A percentile compares a stretch with the other conserved stretches of the same genome.
Conservation (phyloP, 768 basidiomycete genomes). For the Leccinum barrowsii region DNA sequence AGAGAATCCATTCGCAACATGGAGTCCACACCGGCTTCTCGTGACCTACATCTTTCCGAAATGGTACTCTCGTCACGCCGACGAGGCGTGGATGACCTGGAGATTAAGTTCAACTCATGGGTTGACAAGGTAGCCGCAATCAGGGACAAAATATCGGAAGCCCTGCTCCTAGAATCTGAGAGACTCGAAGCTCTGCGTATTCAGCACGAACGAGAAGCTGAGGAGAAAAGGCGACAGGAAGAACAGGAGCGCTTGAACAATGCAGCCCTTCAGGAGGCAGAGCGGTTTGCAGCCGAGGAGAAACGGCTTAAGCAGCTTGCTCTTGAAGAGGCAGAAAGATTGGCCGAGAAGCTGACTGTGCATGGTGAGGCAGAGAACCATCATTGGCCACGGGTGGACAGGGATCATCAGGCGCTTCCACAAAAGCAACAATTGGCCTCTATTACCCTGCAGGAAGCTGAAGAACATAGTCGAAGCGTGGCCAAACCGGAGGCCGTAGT, state of each 20-base stretch:
- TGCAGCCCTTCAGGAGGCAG: constrained; percentile 34
- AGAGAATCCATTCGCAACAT: constrained; percentile 55
- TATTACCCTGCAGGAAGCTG: not conserved
- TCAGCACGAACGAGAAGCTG: constrained; percentile 26
- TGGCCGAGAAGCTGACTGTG: constrained; percentile 14
- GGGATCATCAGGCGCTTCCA: not conserved
- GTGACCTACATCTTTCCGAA: constrained; percentile 46
- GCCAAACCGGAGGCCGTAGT: not conserved
- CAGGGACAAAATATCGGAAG: constrained; percentile 37
- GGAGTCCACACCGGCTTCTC: constrained; percentile 43
- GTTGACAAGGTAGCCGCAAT: constrained; percentile 33
- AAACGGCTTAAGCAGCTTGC: constrained; percentile 30
- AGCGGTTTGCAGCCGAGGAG: constrained; percentile 25
- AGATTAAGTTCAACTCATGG: constrained; percentile 48
- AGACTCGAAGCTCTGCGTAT: constrained; percentile 38
- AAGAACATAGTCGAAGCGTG: constrained; percentile 1
- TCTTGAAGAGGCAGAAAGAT: not conserved
- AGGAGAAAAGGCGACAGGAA: constrained; percentile 17
- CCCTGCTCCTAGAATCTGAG: constrained; percentile 40
- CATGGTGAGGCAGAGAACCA: constrained; percentile 29
- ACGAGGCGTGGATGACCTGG: constrained; percentile 49
- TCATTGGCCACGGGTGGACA: constrained; percentile 11
- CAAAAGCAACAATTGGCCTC: constrained; percentile 2
- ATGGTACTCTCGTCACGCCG: constrained; percentile 46
- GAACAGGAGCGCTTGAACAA: constrained; percentile 26